These are phyloP conservation scores for Claviceps cyperi DNA, from an alignment of 2,329 filamentous ascomycete species.

Conservation along the genomic window DNA sequence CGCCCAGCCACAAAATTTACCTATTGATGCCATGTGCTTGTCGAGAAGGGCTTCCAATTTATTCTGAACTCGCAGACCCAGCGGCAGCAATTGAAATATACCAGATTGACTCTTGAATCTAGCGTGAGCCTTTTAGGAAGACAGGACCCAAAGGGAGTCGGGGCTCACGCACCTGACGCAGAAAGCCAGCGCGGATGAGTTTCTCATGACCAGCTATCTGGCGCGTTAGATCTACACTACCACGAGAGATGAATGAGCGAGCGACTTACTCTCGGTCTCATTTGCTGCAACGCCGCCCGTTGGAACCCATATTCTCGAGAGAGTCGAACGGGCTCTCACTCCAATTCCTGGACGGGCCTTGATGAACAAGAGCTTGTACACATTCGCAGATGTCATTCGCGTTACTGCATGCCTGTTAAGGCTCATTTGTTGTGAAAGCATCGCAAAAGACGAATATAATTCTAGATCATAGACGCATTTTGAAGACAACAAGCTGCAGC, in stretches of 20 bases:
- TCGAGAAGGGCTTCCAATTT: slow-evolving; percentile 81
- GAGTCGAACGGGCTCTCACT: slow-evolving; percentile 15
- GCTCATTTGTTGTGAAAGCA: slow-evolving; percentile 8
- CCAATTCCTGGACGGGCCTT: slow-evolving; percentile 3
- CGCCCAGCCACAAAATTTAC: slow-evolving; percentile 24
- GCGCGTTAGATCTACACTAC: slow-evolving; percentile 9
- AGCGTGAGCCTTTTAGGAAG: neutral
- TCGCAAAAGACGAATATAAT: neutral
- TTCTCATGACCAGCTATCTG: slow-evolving; percentile 47
- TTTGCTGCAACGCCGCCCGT: slow-evolving; percentile 51
- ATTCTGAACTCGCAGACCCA: slow-evolving; percentile 74
- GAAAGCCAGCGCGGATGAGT: slow-evolving; percentile 55
- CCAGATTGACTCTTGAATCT: slow-evolving; percentile 61
- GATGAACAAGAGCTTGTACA: slow-evolving; percentile 11
- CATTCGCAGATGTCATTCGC: slow-evolving; percentile 3
- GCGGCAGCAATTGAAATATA: slow-evolving; percentile 79
- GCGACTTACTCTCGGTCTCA: slow-evolving; percentile 34
- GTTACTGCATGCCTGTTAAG: slow-evolving; percentile 5
- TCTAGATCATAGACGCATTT: neutral
- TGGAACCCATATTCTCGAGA: slow-evolving; percentile 70
- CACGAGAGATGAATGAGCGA: neutral
- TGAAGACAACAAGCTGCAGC: neutral
- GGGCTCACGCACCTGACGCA: slow-evolving; percentile 45
- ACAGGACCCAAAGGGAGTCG: neutral
- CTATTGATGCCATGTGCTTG: slow-evolving; percentile 68